Percentiles rank a stretch among this genome's conserved stretches.
phyloP scores from a whole-genome alignment of 345 rosid species.

The Laguncularia racemosa region DNA sequence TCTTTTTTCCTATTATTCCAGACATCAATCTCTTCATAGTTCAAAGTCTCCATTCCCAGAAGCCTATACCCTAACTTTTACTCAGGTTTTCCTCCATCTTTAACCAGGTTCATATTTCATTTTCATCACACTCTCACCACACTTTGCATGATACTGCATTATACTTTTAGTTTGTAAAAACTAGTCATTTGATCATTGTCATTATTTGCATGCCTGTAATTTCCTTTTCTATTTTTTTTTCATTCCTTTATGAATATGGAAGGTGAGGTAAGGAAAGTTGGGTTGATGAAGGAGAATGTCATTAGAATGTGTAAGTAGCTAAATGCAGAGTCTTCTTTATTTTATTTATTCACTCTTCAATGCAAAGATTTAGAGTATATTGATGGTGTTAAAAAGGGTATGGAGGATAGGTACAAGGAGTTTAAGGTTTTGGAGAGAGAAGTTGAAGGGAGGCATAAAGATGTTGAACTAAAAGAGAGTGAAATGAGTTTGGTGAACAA shows the following conservation, averaged over 20 bases:
- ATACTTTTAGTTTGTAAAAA: no score
- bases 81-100: no score
- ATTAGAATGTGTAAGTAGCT: slow-evolving; percentile 12
- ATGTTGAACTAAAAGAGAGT: slow-evolving; percentile 1
- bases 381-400: background rate
- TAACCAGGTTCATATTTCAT: no score
- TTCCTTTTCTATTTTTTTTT: no score
- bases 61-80: no score
- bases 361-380: slow-evolving; percentile 27
- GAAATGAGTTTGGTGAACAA: background rate
- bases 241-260: slow-evolving; percentile 1
- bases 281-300: slow-evolving; percentile 12
- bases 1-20: no score
- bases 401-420: slow-evolving; percentile 3
- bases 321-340: slow-evolving; percentile 14
- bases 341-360: slow-evolving; percentile 16
- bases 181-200: no score
- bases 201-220: no score
- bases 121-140: no score
- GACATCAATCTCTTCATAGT: no score
- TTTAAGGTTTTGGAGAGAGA: background rate
- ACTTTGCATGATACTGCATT: no score
- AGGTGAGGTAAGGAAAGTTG: slow-evolving; percentile 5
- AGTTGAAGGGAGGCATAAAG: background rate
- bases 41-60: no score